Evolutionary conservation across 2,329 filamentous ascomycete species (phyloP).

Genomic region (Pestalotiopsis sp.): DNA sequence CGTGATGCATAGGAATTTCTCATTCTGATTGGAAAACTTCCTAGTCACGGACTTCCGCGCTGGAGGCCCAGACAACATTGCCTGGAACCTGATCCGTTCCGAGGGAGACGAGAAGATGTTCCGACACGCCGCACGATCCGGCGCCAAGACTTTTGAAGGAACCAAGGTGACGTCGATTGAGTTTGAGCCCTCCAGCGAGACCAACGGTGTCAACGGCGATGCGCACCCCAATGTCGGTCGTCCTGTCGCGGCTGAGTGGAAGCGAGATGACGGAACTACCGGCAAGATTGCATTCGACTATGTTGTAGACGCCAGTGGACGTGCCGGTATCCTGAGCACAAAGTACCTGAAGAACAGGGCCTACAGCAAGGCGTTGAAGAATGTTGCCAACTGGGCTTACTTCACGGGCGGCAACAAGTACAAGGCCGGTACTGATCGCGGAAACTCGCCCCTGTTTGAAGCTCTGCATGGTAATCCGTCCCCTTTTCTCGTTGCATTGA

Average conservation of each 20-base stretch:
- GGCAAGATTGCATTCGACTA: slow-evolving; percentile 48
- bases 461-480: slow-evolving; percentile 33
- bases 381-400: slow-evolving; percentile 51
- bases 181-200: slow-evolving; percentile 23
- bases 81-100: slow-evolving; percentile 48
- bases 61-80: background rate
- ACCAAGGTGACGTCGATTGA: slow-evolving; percentile 35
- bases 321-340: slow-evolving; percentile 45
- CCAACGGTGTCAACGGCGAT: background rate
- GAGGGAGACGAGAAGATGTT: slow-evolving; percentile 48
- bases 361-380: slow-evolving; percentile 50
- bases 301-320: slow-evolving; percentile 49
- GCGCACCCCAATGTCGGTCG: slow-evolving; percentile 23
- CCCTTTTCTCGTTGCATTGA: background rate
- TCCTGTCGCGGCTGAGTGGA: slow-evolving; percentile 38
- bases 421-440: slow-evolving; percentile 22
- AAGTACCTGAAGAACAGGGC: slow-evolving; percentile 50
- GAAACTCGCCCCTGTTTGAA: slow-evolving; percentile 45
- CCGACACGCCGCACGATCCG: slow-evolving; percentile 38
- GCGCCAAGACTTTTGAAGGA: slow-evolving; percentile 43
- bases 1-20: no score
- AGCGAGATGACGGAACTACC: slow-evolving; percentile 31
- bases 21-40: background rate
- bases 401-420: slow-evolving; percentile 39
- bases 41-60: background rate